Conservation (phyloP, 139 green algal genomes). For the Volvox reticuliferus region DNA sequence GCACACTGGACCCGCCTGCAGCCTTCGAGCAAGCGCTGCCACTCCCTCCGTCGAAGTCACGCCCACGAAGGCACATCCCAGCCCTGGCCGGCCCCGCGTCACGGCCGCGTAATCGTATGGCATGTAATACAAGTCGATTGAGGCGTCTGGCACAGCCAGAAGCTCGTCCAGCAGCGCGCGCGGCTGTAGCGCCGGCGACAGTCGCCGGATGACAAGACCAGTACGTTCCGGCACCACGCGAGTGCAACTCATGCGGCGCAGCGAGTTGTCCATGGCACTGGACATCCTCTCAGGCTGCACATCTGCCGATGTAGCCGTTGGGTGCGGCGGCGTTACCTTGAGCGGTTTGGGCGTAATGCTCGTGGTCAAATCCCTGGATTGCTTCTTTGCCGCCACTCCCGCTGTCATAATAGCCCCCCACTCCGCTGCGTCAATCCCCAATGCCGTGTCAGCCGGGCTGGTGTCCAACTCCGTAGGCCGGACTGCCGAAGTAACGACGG, state of each 20-base stretch:
- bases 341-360: too few species aligned
- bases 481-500: too few species aligned
- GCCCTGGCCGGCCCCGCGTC: neutral
- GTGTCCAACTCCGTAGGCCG: too few species aligned
- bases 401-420: too few species aligned
- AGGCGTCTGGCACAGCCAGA: neutral
- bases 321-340: too few species aligned
- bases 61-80: neutral
- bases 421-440: too few species aligned
- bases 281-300: too few species aligned
- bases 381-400: too few species aligned
- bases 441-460: too few species aligned
- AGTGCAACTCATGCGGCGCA: neutral
- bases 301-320: too few species aligned
- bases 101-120: conserved; percentile 19
- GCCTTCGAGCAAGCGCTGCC: neutral
- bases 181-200: neutral
- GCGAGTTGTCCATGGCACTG: too few species aligned
- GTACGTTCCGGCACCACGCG: neutral
- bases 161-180: conserved; percentile 10
- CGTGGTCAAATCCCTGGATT: too few species aligned
- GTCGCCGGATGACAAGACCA: neutral
- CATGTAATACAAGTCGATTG: conserved; percentile 18
- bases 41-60: neutral
- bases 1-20: neutral